Percentiles rank a stretch among this genome's conserved stretches.
These are phyloP conservation scores for Suillus paluster DNA, from an alignment of 768 basidiomycete genomes.

Conservation along the genomic window DNA sequence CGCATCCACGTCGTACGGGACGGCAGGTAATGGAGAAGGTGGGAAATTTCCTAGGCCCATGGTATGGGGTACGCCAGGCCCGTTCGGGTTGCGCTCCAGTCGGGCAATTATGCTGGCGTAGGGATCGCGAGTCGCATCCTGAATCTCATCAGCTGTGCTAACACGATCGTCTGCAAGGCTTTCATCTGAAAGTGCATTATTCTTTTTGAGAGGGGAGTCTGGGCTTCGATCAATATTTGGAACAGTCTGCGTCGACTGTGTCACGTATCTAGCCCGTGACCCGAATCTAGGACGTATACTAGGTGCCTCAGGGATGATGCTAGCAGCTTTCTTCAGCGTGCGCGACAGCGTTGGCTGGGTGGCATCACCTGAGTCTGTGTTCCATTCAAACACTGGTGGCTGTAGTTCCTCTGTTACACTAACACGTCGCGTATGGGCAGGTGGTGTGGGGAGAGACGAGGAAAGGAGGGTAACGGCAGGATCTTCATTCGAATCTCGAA, in stretches of 20 bases:
- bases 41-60: background rate
- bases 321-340: constrained; percentile 14
- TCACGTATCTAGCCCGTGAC: constrained; percentile 24
- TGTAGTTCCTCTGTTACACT: constrained; percentile 26
- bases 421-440: constrained; percentile 13
- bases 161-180: background rate
- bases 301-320: constrained; percentile 23
- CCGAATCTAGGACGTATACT: constrained; percentile 19
- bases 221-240: constrained; percentile 7
- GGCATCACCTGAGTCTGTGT: background rate
- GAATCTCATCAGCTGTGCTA: background rate
- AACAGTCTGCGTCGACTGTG: constrained; percentile 15
- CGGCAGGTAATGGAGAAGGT: background rate
- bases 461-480: constrained; percentile 5
- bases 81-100: background rate
- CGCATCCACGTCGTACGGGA: background rate
- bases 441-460: constrained; percentile 9
- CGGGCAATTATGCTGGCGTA: background rate
- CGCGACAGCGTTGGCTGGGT: background rate
- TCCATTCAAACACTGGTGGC: constrained; percentile 16
- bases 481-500: constrained; percentile 23
- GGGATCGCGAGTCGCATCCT: background rate
- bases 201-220: constrained; percentile 9
- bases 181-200: background rate
- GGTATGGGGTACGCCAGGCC: background rate